These are phyloP conservation scores for Pythium apleroticum DNA, from an alignment of 352 stramenopile species.

Conservation along the genomic window DNA sequence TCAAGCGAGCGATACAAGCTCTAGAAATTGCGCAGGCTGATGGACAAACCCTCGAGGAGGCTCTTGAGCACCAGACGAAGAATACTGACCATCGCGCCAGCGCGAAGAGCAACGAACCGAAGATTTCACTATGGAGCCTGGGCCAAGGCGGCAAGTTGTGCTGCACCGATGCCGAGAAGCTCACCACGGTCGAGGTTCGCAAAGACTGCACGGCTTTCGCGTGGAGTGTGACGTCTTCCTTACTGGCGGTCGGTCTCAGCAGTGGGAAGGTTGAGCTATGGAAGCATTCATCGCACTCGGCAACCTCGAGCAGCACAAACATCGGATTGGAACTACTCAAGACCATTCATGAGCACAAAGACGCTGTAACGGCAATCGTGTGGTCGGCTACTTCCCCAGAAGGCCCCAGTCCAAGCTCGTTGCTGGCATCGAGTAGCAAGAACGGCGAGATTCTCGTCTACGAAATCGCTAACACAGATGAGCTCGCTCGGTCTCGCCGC, in stretches of 20 bases:
- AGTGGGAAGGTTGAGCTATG: constrained; percentile 54
- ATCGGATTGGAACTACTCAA: not conserved
- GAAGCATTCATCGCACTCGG: not conserved
- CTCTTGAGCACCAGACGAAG: constrained; percentile 35
- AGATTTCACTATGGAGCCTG: constrained; percentile 51
- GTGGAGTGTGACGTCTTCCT: constrained; percentile 14
- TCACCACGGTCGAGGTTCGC: not conserved
- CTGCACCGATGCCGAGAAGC: constrained; percentile 21
- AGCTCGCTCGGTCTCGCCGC: not conserved
- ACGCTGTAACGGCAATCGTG: constrained; percentile 38
- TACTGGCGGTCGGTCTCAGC: constrained; percentile 38
- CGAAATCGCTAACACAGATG: constrained; percentile 1
- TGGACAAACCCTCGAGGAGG: constrained; percentile 52
- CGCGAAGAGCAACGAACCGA: constrained; percentile 2
- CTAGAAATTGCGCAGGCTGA: constrained; percentile 50
- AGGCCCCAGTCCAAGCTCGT: not conserved
- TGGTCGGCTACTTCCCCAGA: constrained; percentile 32
- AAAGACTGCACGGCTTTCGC: constrained; percentile 23
- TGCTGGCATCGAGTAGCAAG: constrained; percentile 50
- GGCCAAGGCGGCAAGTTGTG: constrained; percentile 24
- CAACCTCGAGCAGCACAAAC: not conserved
- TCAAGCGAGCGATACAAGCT: constrained; percentile 41
- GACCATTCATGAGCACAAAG: constrained; percentile 57
- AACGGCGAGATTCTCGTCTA: constrained; percentile 64
- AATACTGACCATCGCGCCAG: not conserved